Conservation (phyloP, 345 rosid species). For the Lepidium aucheri region DNA sequence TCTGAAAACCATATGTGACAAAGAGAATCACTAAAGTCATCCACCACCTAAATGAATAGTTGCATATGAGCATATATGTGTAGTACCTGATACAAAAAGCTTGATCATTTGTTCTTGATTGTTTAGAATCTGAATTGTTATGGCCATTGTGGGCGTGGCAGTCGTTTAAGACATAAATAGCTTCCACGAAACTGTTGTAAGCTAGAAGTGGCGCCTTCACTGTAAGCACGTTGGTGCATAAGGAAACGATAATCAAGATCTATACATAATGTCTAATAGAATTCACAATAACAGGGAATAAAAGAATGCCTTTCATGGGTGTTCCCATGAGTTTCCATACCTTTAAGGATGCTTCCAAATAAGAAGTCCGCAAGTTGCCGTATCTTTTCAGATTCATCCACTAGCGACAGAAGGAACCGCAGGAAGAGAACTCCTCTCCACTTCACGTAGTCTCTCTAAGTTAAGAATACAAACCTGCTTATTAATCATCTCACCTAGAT, state of each 20-base stretch:
- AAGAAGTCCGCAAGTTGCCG: slow-evolving; percentile 82
- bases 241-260: slow-evolving; percentile 1
- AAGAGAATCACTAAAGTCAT: slow-evolving; percentile 1
- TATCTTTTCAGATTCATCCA: slow-evolving; percentile 90
- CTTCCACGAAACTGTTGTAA: slow-evolving; percentile 95
- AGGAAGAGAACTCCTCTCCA: slow-evolving; percentile 93
- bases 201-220: slow-evolving; percentile 95
- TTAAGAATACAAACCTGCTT: slow-evolving; percentile 1
- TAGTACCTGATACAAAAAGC: slow-evolving; percentile 64
- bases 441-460: slow-evolving; percentile 96
- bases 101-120: slow-evolving; percentile 41
- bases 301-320: not conserved
- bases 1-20: slow-evolving; percentile 35
- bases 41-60: slow-evolving; percentile 4
- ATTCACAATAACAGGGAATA: not conserved
- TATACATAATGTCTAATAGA: not conserved
- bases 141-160: slow-evolving; percentile 57
- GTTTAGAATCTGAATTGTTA: slow-evolving; percentile 36
- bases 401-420: slow-evolving; percentile 77
- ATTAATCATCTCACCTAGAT: not conserved
- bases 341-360: slow-evolving; percentile 84
- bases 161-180: slow-evolving; percentile 80
- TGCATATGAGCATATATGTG: slow-evolving; percentile 2
- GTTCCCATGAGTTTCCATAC: slow-evolving; percentile 29
- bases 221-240: slow-evolving; percentile 23